phyloP scores from a whole-genome alignment of 208 protist species.

The Crithidia thermophila region DNA sequence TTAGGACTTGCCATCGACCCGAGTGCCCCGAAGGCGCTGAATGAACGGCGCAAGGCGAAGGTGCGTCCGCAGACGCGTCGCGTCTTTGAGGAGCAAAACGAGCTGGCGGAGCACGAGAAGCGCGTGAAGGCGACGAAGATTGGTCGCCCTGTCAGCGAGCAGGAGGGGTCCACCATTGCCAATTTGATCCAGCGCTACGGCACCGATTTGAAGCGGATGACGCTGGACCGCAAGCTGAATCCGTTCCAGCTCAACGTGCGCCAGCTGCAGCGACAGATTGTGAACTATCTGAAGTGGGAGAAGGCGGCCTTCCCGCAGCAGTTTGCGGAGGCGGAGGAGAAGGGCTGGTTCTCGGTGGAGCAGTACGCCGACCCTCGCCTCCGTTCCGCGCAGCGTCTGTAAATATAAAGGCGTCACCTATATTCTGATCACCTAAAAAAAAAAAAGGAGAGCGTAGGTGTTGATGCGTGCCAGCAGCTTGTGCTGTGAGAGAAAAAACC shows the following conservation, averaged over 20 bases:
- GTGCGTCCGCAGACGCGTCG: slow-evolving; percentile 44
- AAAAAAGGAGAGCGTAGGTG: too few relatives aligned
- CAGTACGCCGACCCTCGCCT: slow-evolving; percentile 59
- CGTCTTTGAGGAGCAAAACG: slow-evolving; percentile 57
- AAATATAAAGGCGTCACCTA: too few relatives aligned
- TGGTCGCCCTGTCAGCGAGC: slow-evolving; percentile 73
- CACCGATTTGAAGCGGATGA: slow-evolving; percentile 85
- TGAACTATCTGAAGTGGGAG: slow-evolving; percentile 86
- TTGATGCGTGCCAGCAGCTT: too few relatives aligned
- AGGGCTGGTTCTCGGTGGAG: slow-evolving; percentile 79
- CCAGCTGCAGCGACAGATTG: slow-evolving; percentile 82
- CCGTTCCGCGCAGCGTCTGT: slow-evolving; percentile 36
- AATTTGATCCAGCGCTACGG: slow-evolving; percentile 73
- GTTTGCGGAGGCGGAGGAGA: slow-evolving; percentile 72
- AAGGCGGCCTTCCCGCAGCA: slow-evolving; percentile 71
- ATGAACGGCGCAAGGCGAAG: slow-evolving; percentile 53
- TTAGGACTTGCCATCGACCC: slow-evolving; percentile 77
- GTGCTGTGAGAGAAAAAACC: too few relatives aligned
- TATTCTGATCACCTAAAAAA: too few relatives aligned
- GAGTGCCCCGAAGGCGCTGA: slow-evolving; percentile 34
- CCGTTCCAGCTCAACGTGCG: slow-evolving; percentile 86
- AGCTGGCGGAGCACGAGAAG: slow-evolving; percentile 37
- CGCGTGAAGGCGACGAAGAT: slow-evolving; percentile 40
- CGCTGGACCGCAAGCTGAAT: slow-evolving; percentile 78
- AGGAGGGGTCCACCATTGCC: slow-evolving; percentile 71